Percentiles rank a stretch among this genome's conserved stretches.
Evolutionary conservation across 208 protist species (phyloP).

Genomic region (Blastocrithidia nonstop): DNA sequence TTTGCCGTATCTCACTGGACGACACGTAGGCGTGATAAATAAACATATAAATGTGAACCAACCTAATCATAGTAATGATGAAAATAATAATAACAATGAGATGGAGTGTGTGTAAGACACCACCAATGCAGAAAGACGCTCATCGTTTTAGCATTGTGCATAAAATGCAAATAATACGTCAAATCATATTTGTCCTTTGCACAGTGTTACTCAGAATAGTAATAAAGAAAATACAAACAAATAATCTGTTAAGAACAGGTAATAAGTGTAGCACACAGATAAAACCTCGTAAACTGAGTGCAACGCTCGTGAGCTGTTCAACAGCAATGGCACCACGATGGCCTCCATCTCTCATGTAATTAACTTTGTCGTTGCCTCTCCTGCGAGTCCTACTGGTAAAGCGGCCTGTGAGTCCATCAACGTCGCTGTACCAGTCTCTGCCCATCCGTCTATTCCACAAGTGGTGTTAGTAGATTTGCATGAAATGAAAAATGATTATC

Average conservation of each 20-base stretch:
- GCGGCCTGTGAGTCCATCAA: slow-evolving; percentile 13
- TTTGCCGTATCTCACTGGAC: neutral
- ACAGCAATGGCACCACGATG: slow-evolving; percentile 12
- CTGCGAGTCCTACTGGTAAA: slow-evolving; percentile 5
- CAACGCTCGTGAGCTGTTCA: no score
- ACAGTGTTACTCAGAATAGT: no score
- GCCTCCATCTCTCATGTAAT: slow-evolving; percentile 18
- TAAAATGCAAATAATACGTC: no score
- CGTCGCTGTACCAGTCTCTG: slow-evolving; percentile 8
- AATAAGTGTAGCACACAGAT: no score
- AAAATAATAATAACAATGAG: neutral
- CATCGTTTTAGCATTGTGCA: neutral
- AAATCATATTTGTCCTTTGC: no score
- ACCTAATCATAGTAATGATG: no score
- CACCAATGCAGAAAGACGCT: neutral
- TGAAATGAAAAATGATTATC: slow-evolving; percentile 1
- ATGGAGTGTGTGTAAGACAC: neutral
- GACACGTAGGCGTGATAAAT: slow-evolving; percentile 1
- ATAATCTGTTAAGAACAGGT: no score
- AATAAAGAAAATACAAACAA: no score
- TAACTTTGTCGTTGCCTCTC: slow-evolving; percentile 11
- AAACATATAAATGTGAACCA: neutral
- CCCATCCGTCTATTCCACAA: slow-evolving; percentile 13
- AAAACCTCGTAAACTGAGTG: no score
- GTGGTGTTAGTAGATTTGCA: slow-evolving; percentile 11